Evolutionary conservation across 768 basidiomycete genomes (phyloP).

Genomic region (Gloeophyllum trabeum): DNA sequence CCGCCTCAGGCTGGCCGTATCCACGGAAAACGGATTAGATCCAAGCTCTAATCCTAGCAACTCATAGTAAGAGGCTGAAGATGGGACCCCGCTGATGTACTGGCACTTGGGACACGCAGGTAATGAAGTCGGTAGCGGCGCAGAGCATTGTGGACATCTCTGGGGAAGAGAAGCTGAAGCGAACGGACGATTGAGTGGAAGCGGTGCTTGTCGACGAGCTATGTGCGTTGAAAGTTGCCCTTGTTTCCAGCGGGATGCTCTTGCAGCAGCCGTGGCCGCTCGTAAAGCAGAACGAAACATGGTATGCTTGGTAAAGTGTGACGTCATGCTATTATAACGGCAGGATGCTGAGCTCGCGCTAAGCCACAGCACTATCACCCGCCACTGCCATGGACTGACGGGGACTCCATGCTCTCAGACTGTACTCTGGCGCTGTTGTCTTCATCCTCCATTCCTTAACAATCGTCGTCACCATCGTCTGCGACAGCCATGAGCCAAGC

Average conservation of each 20-base stretch:
- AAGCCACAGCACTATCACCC: no score
- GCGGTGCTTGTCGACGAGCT: neutral
- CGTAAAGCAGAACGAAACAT: constrained; percentile 12
- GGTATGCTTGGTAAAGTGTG: constrained; percentile 9
- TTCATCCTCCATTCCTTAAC: no score
- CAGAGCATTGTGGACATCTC: constrained; percentile 53
- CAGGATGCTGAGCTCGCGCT: no score
- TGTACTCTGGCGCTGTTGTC: no score
- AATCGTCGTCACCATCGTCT: no score
- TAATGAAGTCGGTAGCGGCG: constrained; percentile 45
- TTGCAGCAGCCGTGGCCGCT: no score
- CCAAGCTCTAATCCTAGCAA: constrained; percentile 52
- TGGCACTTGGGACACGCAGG: constrained; percentile 73
- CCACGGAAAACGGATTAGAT: constrained; percentile 64
- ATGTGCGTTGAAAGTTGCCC: neutral
- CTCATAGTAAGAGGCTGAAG: constrained; percentile 49
- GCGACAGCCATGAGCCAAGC: no score
- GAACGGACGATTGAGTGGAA: neutral
- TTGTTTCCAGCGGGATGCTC: no score
- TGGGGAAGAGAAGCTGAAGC: neutral
- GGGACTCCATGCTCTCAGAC: no score
- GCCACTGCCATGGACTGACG: no score
- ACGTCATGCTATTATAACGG: constrained; percentile 11
- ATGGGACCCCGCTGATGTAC: constrained; percentile 48
- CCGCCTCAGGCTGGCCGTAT: constrained; percentile 44